Base-by-base conservation (phyloP, 1,284 basidiomycete species). In the Ceratobasidium sp. region DNA sequence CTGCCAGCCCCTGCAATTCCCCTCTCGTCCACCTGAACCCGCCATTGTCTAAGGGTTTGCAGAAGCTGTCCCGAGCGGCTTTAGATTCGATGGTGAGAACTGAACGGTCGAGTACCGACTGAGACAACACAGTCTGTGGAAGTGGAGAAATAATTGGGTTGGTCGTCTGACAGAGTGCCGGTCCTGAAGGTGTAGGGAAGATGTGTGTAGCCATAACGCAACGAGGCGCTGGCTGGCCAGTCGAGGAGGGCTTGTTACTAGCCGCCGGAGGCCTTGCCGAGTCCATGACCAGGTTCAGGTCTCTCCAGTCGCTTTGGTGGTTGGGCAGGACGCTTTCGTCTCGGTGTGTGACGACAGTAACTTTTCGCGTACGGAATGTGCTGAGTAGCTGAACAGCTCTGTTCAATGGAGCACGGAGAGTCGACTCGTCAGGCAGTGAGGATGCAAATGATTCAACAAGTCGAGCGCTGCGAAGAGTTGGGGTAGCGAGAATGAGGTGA, bases 401-500 rank as follows among this genome's bases (percentile, higher is more conserved):
- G 8, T 78, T 79, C 19, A 71, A 19, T n/a, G 79, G 74, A 19
- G 79, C 81, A 54, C 82, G 65, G n/a, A 24, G 76, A 22, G 77
- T 74, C 31, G 79, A 77, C 24, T 56, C 61, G 19, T 68, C 48
- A 0, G 81, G 79, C 4, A 85, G 79, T 22, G 82, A 84, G 14
- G 76, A 76, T 2, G 81, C 79, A 77, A 86, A 88, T 1, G 83
- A 80, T 2, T 80, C 77, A 13, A 90, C 80, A 7, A 90, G 80
- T 5, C 84, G 82, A 8, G 84, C 81, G 5, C 89, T 90, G 19
- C 86, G 85, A 68, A 87, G 87, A 1, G 91, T 91, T 79, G 91
- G 90, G 0, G 91, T 92, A 1, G 90, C 91, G 72, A 93, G 84
- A 14, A 93, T 82, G 66, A 93, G 81, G 78, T 89, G 89, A 65